phyloP scores from a whole-genome alignment of 2,329 filamentous ascomycete species.

The Cladophialophora bantiana region DNA sequence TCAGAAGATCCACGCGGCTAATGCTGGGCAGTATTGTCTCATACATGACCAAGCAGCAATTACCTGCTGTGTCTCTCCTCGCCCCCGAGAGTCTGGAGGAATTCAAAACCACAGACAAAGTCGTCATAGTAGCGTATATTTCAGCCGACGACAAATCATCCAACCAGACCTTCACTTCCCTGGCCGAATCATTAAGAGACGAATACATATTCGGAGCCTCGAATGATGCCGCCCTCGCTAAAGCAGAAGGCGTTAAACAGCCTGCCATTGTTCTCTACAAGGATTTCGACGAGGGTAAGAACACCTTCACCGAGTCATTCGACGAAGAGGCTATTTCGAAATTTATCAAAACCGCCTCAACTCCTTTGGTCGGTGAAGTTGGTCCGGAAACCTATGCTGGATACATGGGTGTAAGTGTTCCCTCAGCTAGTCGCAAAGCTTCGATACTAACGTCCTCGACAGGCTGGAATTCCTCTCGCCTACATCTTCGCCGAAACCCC shows the following conservation, averaged over 20 bases:
- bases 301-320: conserved; percentile 80
- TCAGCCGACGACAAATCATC: conserved; percentile 79
- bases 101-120: conserved; percentile 98
- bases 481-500: conserved; percentile 96
- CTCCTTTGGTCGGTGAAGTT: conserved; percentile 91
- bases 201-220: conserved; percentile 90
- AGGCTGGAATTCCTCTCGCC: conserved; percentile 86
- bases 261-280: conserved; percentile 95
- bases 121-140: conserved; percentile 91
- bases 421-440: background rate
- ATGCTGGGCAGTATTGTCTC: conserved; percentile 63
- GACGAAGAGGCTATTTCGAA: conserved; percentile 78
- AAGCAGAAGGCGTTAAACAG: conserved; percentile 86
- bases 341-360: conserved; percentile 85
- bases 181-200: conserved; percentile 80
- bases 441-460: conserved; percentile 23
- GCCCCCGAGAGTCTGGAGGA: conserved; percentile 84
- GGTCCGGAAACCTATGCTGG: conserved; percentile 94
- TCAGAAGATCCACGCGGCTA: conserved; percentile 39
- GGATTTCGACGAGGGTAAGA: conserved; percentile 96
- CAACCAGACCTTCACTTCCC: conserved; percentile 79
- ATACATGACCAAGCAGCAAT: conserved; percentile 98
- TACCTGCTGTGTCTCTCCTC: conserved; percentile 87
- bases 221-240: conserved; percentile 81
- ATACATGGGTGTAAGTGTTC: conserved; percentile 77